A percentile compares a stretch with the other conserved stretches of the same genome.
Evolutionary conservation across 805 yeast species (phyloP).

Genomic region (Teunomyces gatunensis): DNA sequence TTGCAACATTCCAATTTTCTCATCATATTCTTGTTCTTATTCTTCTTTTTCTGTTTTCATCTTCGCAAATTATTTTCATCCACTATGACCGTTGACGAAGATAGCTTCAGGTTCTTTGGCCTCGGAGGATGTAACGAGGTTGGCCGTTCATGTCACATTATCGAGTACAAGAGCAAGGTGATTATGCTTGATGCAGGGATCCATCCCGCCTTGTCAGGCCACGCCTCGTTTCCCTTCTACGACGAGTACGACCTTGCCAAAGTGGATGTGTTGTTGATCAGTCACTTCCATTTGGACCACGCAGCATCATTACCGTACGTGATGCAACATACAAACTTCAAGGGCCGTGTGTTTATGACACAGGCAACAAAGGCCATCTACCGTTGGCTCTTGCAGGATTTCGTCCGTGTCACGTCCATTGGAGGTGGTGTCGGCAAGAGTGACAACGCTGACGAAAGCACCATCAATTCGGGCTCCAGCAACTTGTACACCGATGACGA

Average conservation of each 20-base stretch:
- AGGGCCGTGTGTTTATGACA: slow-evolving; percentile 97
- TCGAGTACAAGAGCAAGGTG: slow-evolving; percentile 89
- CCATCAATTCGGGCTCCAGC: slow-evolving; percentile 23
- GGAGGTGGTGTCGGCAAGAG: slow-evolving; percentile 51
- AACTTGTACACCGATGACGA: slow-evolving; percentile 88
- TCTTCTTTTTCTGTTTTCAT: not conserved
- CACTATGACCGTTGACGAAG: slow-evolving; percentile 27
- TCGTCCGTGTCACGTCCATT: slow-evolving; percentile 80
- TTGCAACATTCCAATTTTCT: not conserved
- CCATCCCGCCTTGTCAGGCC: slow-evolving; percentile 91
- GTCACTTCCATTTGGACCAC: slow-evolving; percentile 96
- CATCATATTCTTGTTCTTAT: not conserved
- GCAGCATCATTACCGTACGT: slow-evolving; percentile 98
- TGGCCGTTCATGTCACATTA: slow-evolving; percentile 92
- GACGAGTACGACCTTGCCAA: slow-evolving; percentile 90
- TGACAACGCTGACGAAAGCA: slow-evolving; percentile 13
- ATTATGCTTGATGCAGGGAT: slow-evolving; percentile 98
- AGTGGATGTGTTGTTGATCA: slow-evolving; percentile 80
- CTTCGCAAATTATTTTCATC: not conserved
- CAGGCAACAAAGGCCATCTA: slow-evolving; percentile 98
- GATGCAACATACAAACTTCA: slow-evolving; percentile 93
- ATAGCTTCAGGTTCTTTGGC: slow-evolving; percentile 66
- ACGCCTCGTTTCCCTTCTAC: slow-evolving; percentile 89
- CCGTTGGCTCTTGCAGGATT: slow-evolving; percentile 92
- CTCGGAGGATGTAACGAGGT: slow-evolving; percentile 99